A percentile compares a stretch with the other conserved stretches of the same genome.
Conservation (phyloP, 2,329 filamentous ascomycete genomes). For the Trichoderma aggressivum region DNA sequence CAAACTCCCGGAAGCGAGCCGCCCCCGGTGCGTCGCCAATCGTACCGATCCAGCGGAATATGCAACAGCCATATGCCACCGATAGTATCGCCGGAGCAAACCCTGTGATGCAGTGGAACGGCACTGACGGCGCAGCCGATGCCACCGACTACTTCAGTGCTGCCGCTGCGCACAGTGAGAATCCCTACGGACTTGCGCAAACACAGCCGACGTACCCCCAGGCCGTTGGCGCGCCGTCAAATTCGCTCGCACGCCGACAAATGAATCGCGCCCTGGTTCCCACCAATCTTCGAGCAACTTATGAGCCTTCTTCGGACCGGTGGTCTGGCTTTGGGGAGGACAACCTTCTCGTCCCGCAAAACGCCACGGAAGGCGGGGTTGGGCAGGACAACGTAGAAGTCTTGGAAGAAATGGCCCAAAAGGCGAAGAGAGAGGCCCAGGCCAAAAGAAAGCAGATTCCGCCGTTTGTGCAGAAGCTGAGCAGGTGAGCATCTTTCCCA, state of each 20-base stretch:
- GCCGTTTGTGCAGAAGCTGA: conserved; percentile 95
- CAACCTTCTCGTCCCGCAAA: conserved; percentile 36
- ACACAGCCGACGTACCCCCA: conserved; percentile 35
- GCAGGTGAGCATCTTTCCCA: conserved; percentile 63
- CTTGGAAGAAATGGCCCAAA: conserved; percentile 72
- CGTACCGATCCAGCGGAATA: conserved; percentile 49
- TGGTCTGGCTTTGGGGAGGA: conserved; percentile 45
- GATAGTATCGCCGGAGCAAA: conserved; percentile 44
- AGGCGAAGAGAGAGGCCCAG: conserved; percentile 83
- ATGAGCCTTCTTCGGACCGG: conserved; percentile 39
- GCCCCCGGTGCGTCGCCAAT: conserved; percentile 69
- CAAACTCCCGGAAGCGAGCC: conserved; percentile 65
- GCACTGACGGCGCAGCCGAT: conserved; percentile 31
- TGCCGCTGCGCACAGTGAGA: conserved; percentile 31
- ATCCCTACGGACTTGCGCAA: conserved; percentile 39
- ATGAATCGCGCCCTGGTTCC: conserved; percentile 51
- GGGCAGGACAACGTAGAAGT: conserved; percentile 72
- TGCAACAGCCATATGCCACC: conserved; percentile 47
- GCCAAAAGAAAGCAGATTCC: conserved; percentile 93
- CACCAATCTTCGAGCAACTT: conserved; percentile 36
- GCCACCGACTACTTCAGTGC: conserved; percentile 37
- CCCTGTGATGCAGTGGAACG: conserved; percentile 46
- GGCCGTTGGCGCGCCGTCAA: conserved; percentile 38
- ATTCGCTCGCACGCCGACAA: conserved; percentile 50
- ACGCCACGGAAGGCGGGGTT: conserved; percentile 31